phyloP scores from a whole-genome alignment of 2,329 filamentous ascomycete species.

The Atkinsonella texensis region DNA sequence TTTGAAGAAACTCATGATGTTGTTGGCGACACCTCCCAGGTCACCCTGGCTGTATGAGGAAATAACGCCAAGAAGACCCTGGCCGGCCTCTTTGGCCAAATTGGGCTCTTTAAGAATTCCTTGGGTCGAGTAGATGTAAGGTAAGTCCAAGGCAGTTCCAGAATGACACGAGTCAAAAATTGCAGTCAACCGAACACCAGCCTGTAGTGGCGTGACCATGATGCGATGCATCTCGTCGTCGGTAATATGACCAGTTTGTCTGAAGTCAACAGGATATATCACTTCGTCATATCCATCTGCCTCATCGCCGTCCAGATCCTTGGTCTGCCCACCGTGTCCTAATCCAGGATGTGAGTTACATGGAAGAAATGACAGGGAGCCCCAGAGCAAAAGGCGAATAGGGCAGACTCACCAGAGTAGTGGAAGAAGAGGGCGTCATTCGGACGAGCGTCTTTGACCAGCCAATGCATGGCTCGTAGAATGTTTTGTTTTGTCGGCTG shows the following conservation, averaged over 20 bases:
- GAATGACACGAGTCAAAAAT: constrained; percentile 59
- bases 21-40: constrained; percentile 68
- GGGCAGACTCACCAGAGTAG: constrained; percentile 57
- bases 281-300: constrained; percentile 75
- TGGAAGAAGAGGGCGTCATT: constrained; percentile 98
- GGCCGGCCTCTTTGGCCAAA: constrained; percentile 54
- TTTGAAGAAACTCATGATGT: constrained; percentile 75
- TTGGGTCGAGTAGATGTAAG: constrained; percentile 58
- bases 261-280: constrained; percentile 74
- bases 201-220: constrained; percentile 47
- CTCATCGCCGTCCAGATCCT: constrained; percentile 68
- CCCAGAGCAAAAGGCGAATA: not conserved
- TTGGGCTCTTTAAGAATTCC: constrained; percentile 58
- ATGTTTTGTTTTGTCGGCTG: constrained; percentile 96
- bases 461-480: constrained; percentile 91
- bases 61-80: constrained; percentile 48
- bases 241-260: constrained; percentile 67
- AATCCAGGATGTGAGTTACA: not conserved
- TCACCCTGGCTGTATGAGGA: constrained; percentile 57
- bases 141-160: constrained; percentile 52
- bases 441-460: constrained; percentile 82
- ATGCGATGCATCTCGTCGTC: constrained; percentile 75
- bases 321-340: constrained; percentile 73
- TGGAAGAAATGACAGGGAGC: not conserved
- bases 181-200: constrained; percentile 47